A percentile compares a stretch with the other conserved stretches of the same genome.
These are phyloP conservation scores for Artemisia argyi DNA, from an alignment of 129 eudicot genomes.

Conservation along the genomic window DNA sequence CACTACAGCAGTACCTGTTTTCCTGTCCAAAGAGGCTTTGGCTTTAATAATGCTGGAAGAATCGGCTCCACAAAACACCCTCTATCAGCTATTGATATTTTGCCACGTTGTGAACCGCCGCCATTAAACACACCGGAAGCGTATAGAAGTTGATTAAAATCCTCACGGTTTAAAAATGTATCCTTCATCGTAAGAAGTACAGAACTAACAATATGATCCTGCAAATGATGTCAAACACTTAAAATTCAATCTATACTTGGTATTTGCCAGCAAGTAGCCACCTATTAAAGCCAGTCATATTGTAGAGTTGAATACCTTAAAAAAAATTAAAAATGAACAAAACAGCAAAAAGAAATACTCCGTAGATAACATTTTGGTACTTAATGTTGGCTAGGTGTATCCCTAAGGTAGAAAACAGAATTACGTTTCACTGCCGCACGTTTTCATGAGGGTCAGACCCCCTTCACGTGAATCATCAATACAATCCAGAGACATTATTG, in stretches of 20 bases:
- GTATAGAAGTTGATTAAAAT: constrained; percentile 75
- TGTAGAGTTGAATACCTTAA: too few relatives aligned
- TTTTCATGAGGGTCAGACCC: too few relatives aligned
- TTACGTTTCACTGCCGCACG: too few relatives aligned
- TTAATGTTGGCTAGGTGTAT: too few relatives aligned
- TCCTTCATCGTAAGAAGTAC: constrained; percentile 93
- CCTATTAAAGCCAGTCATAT: background rate
- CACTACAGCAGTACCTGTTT: constrained; percentile 72
- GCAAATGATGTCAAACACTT: constrained; percentile 26
- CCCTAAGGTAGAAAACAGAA: too few relatives aligned
- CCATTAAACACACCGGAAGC: constrained; percentile 65
- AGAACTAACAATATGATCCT: constrained; percentile 96
- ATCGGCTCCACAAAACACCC: constrained; percentile 50
- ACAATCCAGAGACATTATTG: too few relatives aligned
- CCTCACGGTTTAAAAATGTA: constrained; percentile 64
- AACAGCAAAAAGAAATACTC: too few relatives aligned
- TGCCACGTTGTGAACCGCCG: constrained; percentile 31
- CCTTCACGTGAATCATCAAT: too few relatives aligned
- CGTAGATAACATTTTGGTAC: too few relatives aligned
- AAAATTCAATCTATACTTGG: background rate
- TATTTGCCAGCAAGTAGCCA: background rate
- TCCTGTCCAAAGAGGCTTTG: constrained; percentile 90
- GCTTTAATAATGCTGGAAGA: constrained; percentile 78
- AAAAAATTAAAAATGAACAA: too few relatives aligned
- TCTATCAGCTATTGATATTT: constrained; percentile 50